Conservation (phyloP, 2,329 filamentous ascomycete species). For the Trichoderma breve region DNA sequence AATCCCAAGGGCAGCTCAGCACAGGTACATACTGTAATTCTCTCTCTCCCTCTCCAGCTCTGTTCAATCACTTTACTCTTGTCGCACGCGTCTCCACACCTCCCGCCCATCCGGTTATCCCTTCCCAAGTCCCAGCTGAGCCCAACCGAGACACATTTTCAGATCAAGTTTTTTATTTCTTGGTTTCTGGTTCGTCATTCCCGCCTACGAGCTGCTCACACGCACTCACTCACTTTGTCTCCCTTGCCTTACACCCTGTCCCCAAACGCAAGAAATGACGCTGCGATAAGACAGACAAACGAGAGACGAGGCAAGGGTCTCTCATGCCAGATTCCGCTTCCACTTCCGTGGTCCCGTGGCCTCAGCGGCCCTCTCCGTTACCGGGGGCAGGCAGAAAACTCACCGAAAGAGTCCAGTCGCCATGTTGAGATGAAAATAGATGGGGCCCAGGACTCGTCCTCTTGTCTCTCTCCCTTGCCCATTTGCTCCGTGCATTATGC, state of each 20-base stretch:
- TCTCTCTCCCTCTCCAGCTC: background rate
- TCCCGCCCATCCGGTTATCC: background rate
- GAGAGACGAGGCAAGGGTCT: background rate
- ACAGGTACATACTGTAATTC: background rate
- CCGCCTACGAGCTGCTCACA: background rate
- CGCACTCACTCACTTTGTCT: background rate
- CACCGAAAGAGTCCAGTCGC: background rate
- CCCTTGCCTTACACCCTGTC: background rate
- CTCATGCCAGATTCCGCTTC: conserved; percentile 10
- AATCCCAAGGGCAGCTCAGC: background rate
- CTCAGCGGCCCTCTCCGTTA: background rate
- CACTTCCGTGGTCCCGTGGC: background rate
- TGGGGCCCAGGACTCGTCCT: background rate
- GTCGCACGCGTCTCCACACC: conserved; percentile 5
- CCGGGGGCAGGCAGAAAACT: background rate
- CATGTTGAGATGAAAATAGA: background rate
- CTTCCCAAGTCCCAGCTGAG: background rate
- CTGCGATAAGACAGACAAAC: background rate
- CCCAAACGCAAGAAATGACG: conserved; percentile 1
- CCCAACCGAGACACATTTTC: conserved; percentile 1
- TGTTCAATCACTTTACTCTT: background rate
- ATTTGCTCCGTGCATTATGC: background rate
- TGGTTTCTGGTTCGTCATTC: background rate
- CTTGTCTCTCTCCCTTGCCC: conserved; percentile 2
- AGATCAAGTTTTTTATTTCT: background rate